Base-by-base conservation (phyloP, 2,329 filamentous ascomycete genomes). In the Orbilia javanica region DNA sequence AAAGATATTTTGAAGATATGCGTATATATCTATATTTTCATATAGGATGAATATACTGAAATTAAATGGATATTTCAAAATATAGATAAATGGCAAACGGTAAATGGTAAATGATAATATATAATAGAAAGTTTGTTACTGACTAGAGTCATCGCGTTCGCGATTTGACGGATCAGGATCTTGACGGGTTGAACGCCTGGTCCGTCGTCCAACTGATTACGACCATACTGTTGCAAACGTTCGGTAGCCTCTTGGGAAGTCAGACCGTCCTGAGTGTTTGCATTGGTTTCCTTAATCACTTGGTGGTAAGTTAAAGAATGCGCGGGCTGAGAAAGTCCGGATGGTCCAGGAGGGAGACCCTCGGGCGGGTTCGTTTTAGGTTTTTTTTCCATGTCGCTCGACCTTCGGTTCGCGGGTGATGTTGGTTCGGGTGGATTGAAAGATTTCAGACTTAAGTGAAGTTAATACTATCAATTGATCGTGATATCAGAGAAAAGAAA, bases 101-200 rank as follows among this genome's bases (percentile, higher is more conserved):
- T 25, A 44, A 10, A 36, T 10, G 13, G 13, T 15, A 15, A 15
- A 39, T 39, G 13, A 15, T 39, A 2, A 39, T 39, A 15, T 39
- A 15, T 39, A 39, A 39, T 39, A 11, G n/a, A 39, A 39, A 53
- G 15, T 29, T 34, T 46, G 31, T 63, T 29, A 44, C 42, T 69
- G 22, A 76, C 72, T 65, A 93, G 84, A 71, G 92, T 91, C 92
- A 93, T 93, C 73, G 92, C 91, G 86, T 94, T 94, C 82, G 90
- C 88, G 22, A 93, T 84, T 83, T 94, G 92, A 81, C 91, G 90
- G 73, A 91, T 85, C 55, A 94, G 85, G 48, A 94, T 92, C 81
- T 90, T 94, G 81, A 76, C 90, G 86, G 91, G 87, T 82, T 88
- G 88, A 57, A 94, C 90, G 29, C 88, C 88, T 29, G 88, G 89